phyloP scores from a whole-genome alignment of 768 basidiomycete species.

The Lyophyllum semitale region DNA sequence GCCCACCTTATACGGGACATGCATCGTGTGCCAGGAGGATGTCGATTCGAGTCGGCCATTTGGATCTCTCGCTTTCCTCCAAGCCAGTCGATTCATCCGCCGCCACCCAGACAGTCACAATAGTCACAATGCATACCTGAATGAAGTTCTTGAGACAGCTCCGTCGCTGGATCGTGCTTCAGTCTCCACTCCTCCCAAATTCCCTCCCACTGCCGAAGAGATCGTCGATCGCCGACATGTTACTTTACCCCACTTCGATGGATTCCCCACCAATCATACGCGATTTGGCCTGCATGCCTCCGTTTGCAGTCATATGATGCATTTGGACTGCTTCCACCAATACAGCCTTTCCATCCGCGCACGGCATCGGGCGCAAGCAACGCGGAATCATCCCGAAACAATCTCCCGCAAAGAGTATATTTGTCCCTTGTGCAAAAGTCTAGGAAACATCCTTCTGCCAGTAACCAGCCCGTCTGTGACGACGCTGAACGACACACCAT shows the following conservation, averaged over 20 bases:
- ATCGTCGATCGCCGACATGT: conserved; percentile 44
- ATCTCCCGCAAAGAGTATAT: conserved; percentile 94
- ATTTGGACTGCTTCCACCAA: conserved; percentile 89
- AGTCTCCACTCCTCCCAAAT: conserved; percentile 30
- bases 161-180: conserved; percentile 64
- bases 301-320: conserved; percentile 97
- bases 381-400: conserved; percentile 91
- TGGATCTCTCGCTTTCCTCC: conserved; percentile 84
- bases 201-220: conserved; percentile 56
- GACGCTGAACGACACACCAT: conserved; percentile 58
- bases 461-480: conserved; percentile 56
- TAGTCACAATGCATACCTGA: conserved; percentile 60
- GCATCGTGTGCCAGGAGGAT: conserved; percentile 98
- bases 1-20: conserved; percentile 76
- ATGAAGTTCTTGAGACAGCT: conserved; percentile 68
- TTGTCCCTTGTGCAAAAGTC: conserved; percentile 94
- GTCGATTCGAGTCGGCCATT: conserved; percentile 73
- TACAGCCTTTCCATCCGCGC: conserved; percentile 87
- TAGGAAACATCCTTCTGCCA: conserved; percentile 93
- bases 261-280: conserved; percentile 68
- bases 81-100: conserved; percentile 84
- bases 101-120: conserved; percentile 71
- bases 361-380: conserved; percentile 85
- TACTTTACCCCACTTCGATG: conserved; percentile 62
- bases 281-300: conserved; percentile 87